A percentile compares a stretch with the other conserved stretches of the same genome.
Evolutionary conservation across 2,329 filamentous ascomycete genomes (phyloP).

Genomic region (Xylariales sp.): DNA sequence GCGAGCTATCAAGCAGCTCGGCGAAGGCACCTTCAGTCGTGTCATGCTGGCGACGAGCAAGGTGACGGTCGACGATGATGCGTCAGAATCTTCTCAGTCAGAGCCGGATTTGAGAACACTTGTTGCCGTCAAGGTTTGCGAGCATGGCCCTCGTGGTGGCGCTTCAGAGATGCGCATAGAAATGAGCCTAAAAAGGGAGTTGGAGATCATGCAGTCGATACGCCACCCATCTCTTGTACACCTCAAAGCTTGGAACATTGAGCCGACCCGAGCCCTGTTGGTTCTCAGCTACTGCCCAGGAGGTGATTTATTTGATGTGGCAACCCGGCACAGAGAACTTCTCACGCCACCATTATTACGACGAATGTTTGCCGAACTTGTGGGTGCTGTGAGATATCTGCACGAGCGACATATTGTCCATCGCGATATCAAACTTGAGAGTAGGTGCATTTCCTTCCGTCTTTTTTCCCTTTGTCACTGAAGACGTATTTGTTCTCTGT

Average conservation of each 20-base stretch:
- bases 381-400: slow-evolving; percentile 80
- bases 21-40: slow-evolving; percentile 92
- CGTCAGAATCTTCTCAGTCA: slow-evolving; percentile 24
- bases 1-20: slow-evolving; percentile 74
- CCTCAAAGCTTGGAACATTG: slow-evolving; percentile 86
- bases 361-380: slow-evolving; percentile 84
- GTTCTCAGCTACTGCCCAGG: slow-evolving; percentile 90
- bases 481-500: slow-evolving; percentile 60
- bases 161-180: slow-evolving; percentile 91
- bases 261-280: slow-evolving; percentile 75
- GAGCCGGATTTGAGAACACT: slow-evolving; percentile 68
- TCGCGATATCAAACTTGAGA: slow-evolving; percentile 94
- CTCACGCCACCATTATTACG: slow-evolving; percentile 68
- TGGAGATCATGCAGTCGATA: slow-evolving; percentile 87
- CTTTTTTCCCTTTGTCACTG: slow-evolving; percentile 48
- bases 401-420: slow-evolving; percentile 87
- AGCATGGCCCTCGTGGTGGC: slow-evolving; percentile 89
- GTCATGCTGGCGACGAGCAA: slow-evolving; percentile 89
- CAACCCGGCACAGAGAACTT: slow-evolving; percentile 64
- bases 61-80: slow-evolving; percentile 45
- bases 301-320: slow-evolving; percentile 91
- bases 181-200: slow-evolving; percentile 87
- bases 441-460: slow-evolving; percentile 45
- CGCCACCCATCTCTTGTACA: slow-evolving; percentile 88
- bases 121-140: slow-evolving; percentile 92